Evolutionary conservation across 345 rosid species (phyloP), one percentile per base, ranked within the genome.

Genomic region (Turritis glabra): DNA sequence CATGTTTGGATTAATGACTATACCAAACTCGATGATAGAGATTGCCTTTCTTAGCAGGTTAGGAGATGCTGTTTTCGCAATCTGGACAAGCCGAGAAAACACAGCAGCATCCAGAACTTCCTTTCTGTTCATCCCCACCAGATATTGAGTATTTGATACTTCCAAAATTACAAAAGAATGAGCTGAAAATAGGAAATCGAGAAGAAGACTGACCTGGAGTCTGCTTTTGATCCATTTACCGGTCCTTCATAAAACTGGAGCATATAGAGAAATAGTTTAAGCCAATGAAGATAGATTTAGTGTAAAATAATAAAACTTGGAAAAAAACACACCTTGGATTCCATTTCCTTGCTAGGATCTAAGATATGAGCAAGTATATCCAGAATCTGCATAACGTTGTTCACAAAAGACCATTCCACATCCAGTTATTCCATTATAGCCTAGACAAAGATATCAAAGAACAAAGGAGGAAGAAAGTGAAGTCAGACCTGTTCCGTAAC

Each of bases 291-390:
- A 64, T 9, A 18, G 26, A 47, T 67, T 21, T 70, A 56, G 55
- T 32, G 64, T 59, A 30, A 68, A 46, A 72, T 52, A 69, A 17
- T 48, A 48, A 71, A 52, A 53, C 5, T 17, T 8, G 59, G 59
- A 54, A 37, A 22, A 25, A 23, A 33, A 84, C 89, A 57, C 30
- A 92, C 98, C 92, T 85, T 89, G 48, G 88, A 87, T 79, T 82
- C 86, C 87, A 89, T 85, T 83, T 87, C 92, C 78, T 80, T 89
- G 72, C 73, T 80, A 69, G 96, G 91, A 76, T 89, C 91, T 35
- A 93, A 84, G 50, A 91, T 79, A 71, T 89, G 86, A 21, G 91
- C 80, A 64, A 91, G 87, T 66, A 86, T 73, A 82, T 88, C 83
- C 82, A 91, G 81, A 44, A 83, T 77, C 96, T 93, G 91, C 84